These are phyloP conservation scores for Epithele typhae DNA, from an alignment of 768 basidiomycete genomes.

Conservation along the genomic window DNA sequence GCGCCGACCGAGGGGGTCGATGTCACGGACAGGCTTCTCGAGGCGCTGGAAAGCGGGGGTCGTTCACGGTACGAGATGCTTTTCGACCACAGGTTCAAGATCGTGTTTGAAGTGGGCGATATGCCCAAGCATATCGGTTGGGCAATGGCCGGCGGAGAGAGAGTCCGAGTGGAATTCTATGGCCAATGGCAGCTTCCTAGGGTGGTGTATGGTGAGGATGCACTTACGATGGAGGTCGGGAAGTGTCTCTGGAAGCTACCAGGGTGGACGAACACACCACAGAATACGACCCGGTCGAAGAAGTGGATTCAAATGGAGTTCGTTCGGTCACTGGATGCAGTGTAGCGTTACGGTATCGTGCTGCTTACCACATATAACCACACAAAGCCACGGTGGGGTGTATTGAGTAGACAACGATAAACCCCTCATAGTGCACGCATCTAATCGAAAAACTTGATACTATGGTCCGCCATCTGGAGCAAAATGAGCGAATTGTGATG, in stretches of 20 bases:
- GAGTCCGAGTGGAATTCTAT: slow-evolving; percentile 33
- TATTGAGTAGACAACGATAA: not conserved
- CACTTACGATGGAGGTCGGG: not conserved
- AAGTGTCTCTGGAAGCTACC: slow-evolving; percentile 1
- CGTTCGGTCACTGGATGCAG: slow-evolving; percentile 12
- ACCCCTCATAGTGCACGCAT: not conserved
- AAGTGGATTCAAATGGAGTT: slow-evolving; percentile 12
- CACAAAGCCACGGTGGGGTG: no score
- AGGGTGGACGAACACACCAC: not conserved
- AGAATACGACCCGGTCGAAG: not conserved
- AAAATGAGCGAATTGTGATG: not conserved
- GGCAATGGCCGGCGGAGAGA: slow-evolving; percentile 21
- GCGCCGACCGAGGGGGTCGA: slow-evolving; percentile 24
- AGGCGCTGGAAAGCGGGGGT: slow-evolving; percentile 11
- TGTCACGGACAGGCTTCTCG: slow-evolving; percentile 31
- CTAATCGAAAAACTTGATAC: slow-evolving; percentile 75
- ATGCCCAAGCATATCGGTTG: slow-evolving; percentile 38
- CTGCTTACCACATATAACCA: no score
- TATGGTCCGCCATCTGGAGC: slow-evolving; percentile 71
- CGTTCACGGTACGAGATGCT: slow-evolving; percentile 37
- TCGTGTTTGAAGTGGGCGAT: slow-evolving; percentile 40
- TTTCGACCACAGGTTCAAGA: slow-evolving; percentile 63
- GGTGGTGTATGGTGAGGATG: slow-evolving; percentile 26
- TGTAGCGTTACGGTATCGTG: no score
- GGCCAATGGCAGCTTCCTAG: slow-evolving; percentile 47